phyloP scores from a whole-genome alignment of 345 rosid genomes.

The Ceriops tagal region DNA sequence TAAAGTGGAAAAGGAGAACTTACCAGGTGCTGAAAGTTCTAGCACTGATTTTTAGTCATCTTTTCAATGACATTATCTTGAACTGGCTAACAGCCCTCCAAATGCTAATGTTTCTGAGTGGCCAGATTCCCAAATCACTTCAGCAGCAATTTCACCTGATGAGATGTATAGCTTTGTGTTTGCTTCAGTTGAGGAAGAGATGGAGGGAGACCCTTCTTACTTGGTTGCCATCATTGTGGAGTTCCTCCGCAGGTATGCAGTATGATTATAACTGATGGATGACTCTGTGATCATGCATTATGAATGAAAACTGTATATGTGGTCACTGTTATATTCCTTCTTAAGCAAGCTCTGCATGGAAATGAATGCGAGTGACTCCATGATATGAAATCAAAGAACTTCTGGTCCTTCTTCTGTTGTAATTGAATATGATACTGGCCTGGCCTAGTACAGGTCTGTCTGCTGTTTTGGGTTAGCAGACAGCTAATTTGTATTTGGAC shows the following conservation, averaged over 20 bases:
- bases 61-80: constrained; percentile 34
- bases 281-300: background rate
- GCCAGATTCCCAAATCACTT: constrained; percentile 66
- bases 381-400: background rate
- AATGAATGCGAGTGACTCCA: background rate
- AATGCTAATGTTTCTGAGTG: constrained; percentile 48
- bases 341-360: constrained; percentile 1
- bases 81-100: constrained; percentile 39
- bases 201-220: constrained; percentile 85
- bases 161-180: constrained; percentile 86
- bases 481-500: too few species aligned
- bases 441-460: too few species aligned
- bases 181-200: constrained; percentile 79
- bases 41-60: constrained; percentile 30
- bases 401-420: background rate
- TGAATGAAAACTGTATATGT: background rate
- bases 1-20: constrained; percentile 34
- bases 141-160: constrained; percentile 88
- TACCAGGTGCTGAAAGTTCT: constrained; percentile 34
- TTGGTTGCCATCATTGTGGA: constrained; percentile 74
- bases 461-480: too few species aligned
- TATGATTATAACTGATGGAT: constrained; percentile 8
- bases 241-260: constrained; percentile 75
- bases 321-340: background rate
- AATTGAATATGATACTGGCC: too few species aligned